These are phyloP conservation scores for Leccinellum albellum DNA, from an alignment of 768 basidiomycete species.

Conservation along the genomic window DNA sequence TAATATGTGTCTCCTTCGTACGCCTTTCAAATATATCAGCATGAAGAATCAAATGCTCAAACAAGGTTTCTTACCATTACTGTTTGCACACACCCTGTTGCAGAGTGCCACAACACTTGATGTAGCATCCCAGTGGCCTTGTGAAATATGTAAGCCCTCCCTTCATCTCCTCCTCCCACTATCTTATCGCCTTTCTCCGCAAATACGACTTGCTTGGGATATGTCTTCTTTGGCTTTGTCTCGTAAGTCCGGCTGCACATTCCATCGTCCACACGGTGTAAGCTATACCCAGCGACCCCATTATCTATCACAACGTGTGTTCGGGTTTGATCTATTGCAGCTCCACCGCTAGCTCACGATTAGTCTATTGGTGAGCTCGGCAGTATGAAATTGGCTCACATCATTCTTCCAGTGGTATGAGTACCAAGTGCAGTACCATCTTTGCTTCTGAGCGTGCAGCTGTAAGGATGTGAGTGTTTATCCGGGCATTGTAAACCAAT, in stretches of 20 bases:
- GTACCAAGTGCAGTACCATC: not conserved
- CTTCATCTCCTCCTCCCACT: not conserved
- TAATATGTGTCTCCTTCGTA: not conserved
- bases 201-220: not conserved
- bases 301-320: not conserved
- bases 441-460: not conserved
- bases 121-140: not conserved
- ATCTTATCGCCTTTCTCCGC: not conserved
- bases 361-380: not conserved
- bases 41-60: not conserved
- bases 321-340: not conserved
- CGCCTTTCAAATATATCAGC: not conserved
- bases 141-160: not conserved
- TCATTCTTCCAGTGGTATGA: not conserved
- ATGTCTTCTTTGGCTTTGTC: not conserved
- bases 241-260: not conserved
- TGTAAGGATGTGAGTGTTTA: not conserved
- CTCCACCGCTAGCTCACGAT: not conserved
- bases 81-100: not conserved
- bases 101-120: not conserved
- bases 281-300: not conserved
- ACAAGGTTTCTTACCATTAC: not conserved
- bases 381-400: not conserved
- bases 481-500: not conserved
- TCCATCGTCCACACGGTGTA: not conserved